Base-by-base conservation (phyloP, 441 rosid species). In the Omphalea diandra region DNA sequence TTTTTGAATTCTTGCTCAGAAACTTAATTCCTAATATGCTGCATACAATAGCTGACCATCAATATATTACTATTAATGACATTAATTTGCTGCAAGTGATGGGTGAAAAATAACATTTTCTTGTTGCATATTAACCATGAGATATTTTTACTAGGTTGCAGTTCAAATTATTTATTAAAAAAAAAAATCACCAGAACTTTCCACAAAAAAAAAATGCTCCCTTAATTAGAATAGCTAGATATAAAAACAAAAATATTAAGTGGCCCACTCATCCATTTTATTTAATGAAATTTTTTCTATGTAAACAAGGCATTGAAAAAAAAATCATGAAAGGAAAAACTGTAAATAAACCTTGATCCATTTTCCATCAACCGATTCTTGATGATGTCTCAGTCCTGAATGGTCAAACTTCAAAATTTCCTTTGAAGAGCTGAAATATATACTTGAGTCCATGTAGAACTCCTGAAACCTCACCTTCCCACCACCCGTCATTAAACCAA, bases 401-500 rank as follows among this genome's bases (percentile, higher is more conserved):
- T 76, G 86, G 33, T 76, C 70, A 65, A 75, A 88, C 72, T 68
- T 79, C 50, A 88, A 54, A 65, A 56, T 74, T 79, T 85, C 92
- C 8, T 58, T n/a, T 11, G 86, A 80, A 24, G 68, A 58, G 70
- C 72, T 70, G 76, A 92, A 92, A 76, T 76, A 43, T 15, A 72
- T 83, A 88, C 54, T 56, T 83, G 14, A 84, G 80, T 68, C 77
- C 57, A 26, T 35, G 44, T 12, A 82, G 79, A 73, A 86, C 84
- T 82, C 73, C 83, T 12, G 65, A 64, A 61, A 90, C 63, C 73
- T 71, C 81, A 62, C 97, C 95, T 14, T 83, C 88, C 95, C 98
- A 90, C 97, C 93, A 93, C 18, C 93, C 95, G 54, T 93, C 98
- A 44, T 88, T 86, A 77, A 79, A 86, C 74, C 83, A 83, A 26